Conservation (phyloP, 352 stramenopile species). For the Peronosclerospora sorghi region DNA sequence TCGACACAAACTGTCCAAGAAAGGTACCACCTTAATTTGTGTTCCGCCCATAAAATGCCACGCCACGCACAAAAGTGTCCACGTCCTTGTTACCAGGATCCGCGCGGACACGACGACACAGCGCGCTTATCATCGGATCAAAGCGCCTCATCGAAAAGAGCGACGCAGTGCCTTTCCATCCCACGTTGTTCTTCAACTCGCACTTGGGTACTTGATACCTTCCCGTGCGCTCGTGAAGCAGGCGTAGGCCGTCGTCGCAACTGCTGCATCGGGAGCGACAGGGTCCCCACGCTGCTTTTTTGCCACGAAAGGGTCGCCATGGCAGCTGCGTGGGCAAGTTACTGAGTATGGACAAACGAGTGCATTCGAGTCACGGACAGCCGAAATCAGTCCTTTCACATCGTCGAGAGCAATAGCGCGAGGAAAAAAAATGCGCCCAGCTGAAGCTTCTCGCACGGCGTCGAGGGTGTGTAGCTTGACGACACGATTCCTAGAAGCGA, state of each 20-base stretch:
- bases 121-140: conserved; percentile 45
- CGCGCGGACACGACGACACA: conserved; percentile 24
- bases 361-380: conserved; percentile 19
- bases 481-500: no score
- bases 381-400: conserved; percentile 31
- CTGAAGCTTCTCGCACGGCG: conserved; percentile 3
- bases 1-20: no score
- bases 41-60: conserved; percentile 3
- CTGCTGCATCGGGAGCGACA: background rate
- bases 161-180: conserved; percentile 25
- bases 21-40: no score
- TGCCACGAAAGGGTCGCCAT: conserved; percentile 19
- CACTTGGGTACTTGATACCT: conserved; percentile 36
- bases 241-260: conserved; percentile 21
- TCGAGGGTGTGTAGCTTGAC: no score
- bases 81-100: conserved; percentile 48
- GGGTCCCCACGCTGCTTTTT: background rate
- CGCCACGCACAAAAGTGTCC: conserved; percentile 50
- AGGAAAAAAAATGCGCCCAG: conserved; percentile 13
- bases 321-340: conserved; percentile 32
- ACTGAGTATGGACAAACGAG: conserved; percentile 18
- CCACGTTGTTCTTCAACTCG: conserved; percentile 36
- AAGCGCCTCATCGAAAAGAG: conserved; percentile 48
- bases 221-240: conserved; percentile 33
- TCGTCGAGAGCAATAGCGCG: conserved; percentile 44